A percentile compares a stretch with the other conserved stretches of the same genome.
Evolutionary conservation across 2,329 filamentous ascomycete genomes (phyloP).

Genomic region (Metarhizium rileyi): DNA sequence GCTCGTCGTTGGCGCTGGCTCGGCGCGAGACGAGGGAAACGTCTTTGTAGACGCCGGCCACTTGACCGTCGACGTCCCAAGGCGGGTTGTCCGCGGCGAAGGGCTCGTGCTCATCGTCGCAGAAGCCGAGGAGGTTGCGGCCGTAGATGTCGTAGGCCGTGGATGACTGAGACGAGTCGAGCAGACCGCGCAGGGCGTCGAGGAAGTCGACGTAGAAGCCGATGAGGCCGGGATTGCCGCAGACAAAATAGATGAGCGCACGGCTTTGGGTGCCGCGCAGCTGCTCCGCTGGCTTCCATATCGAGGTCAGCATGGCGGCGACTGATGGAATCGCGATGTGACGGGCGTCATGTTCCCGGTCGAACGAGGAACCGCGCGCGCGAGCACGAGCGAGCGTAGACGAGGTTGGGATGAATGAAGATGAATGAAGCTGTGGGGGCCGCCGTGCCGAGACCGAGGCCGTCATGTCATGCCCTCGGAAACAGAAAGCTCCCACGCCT

Average conservation of each 20-base stretch:
- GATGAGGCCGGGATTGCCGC: constrained; percentile 68
- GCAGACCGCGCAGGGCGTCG: constrained; percentile 40
- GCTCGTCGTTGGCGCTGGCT: constrained; percentile 18
- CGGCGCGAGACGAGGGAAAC: constrained; percentile 18
- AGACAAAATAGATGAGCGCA: constrained; percentile 59
- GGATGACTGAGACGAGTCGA: constrained; percentile 33
- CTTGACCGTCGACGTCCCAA: constrained; percentile 43
- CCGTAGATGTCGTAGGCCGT: constrained; percentile 46
- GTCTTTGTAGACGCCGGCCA: constrained; percentile 32
- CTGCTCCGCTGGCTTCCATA: constrained; percentile 20
- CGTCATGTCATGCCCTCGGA: constrained; percentile 15
- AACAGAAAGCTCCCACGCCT: constrained; percentile 14
- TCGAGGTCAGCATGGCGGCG: constrained; percentile 14
- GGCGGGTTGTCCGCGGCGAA: constrained; percentile 33
- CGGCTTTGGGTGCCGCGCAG: constrained; percentile 13
- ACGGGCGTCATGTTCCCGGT: neutral
- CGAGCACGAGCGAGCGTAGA: too few relatives aligned
- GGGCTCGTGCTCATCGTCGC: constrained; percentile 39
- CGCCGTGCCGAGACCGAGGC: too few relatives aligned
- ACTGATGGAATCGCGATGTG: neutral
- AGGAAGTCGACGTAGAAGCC: constrained; percentile 65
- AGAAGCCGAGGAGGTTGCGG: constrained; percentile 49
- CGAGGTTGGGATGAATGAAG: neutral
- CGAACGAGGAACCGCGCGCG: too few relatives aligned
- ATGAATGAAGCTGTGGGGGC: neutral